Percentiles rank a stretch among this genome's conserved stretches.
Conservation (phyloP, 2,329 filamentous ascomycete genomes). For the Lizonia empirigonia region DNA sequence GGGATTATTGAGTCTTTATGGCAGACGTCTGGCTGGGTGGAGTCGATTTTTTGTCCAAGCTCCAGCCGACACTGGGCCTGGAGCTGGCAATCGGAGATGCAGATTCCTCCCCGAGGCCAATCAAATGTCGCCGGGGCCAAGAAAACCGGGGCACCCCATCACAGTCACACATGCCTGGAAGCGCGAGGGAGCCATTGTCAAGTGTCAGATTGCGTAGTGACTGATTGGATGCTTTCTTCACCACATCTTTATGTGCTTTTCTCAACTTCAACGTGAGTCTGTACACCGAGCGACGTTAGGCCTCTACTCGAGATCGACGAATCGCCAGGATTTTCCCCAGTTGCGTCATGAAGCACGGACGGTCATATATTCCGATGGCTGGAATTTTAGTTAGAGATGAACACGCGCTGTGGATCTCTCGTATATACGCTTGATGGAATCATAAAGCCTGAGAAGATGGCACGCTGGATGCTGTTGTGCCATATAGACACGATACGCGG, state of each 20-base stretch:
- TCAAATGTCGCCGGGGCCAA: neutral
- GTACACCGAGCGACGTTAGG: neutral
- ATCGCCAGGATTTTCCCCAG: constrained; percentile 11
- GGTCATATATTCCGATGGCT: neutral
- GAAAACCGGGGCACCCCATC: constrained; percentile 3
- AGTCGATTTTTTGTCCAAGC: constrained; percentile 21
- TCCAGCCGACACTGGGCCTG: constrained; percentile 18
- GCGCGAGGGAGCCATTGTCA: neutral
- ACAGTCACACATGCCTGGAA: constrained; percentile 12
- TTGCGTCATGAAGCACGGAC: constrained; percentile 15
- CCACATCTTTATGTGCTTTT: neutral
- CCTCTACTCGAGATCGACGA: constrained; percentile 11
- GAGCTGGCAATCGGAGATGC: constrained; percentile 12
- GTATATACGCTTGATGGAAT: neutral
- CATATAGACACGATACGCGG: neutral
- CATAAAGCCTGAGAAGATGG: neutral
- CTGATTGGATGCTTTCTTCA: neutral
- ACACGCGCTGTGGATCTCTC: neutral
- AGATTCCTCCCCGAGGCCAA: constrained; percentile 16
- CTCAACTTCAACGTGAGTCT: neutral
- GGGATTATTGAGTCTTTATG: constrained; percentile 37
- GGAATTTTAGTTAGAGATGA: neutral
- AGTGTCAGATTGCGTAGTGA: neutral
- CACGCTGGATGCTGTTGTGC: neutral
- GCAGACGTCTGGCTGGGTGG: constrained; percentile 16